Evolutionary conservation across 1,139 yeast genomes (phyloP).

Genomic region (Candida sojae): DNA sequence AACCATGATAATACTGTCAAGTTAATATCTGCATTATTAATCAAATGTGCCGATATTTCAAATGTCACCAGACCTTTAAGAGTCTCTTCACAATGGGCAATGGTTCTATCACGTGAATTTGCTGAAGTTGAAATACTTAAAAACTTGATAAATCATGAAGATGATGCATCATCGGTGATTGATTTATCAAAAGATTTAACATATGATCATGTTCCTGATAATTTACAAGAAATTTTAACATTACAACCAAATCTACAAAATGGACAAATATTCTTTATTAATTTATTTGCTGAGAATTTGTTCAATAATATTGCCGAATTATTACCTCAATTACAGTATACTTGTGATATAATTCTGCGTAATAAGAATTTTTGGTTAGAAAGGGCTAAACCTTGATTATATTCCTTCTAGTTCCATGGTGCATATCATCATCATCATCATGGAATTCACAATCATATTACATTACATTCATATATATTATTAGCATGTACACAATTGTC

Average conservation of each 20-base stretch:
- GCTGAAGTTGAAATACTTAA: slow-evolving; percentile 65
- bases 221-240: slow-evolving; percentile 39
- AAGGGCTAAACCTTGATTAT: slow-evolving; percentile 3
- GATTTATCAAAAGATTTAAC: slow-evolving; percentile 19
- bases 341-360: slow-evolving; percentile 47
- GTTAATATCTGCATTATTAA: slow-evolving; percentile 64
- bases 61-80: slow-evolving; percentile 82
- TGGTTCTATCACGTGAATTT: slow-evolving; percentile 73
- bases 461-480: background rate
- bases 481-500: background rate
- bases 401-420: background rate
- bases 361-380: slow-evolving; percentile 48
- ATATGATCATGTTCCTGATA: slow-evolving; percentile 31
- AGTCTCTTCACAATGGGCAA: slow-evolving; percentile 86
- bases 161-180: slow-evolving; percentile 1
- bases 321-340: slow-evolving; percentile 57
- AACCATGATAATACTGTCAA: slow-evolving; percentile 32
- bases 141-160: slow-evolving; percentile 32
- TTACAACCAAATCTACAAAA: slow-evolving; percentile 55
- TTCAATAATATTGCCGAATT: slow-evolving; percentile 63
- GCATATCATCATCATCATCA: background rate
- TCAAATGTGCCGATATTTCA: slow-evolving; percentile 93
- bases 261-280: slow-evolving; percentile 85
- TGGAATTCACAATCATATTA: background rate
- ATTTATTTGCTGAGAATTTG: slow-evolving; percentile 76